phyloP scores from a whole-genome alignment of 148 eudicot genomes.

The Polygonum aviculare region DNA sequence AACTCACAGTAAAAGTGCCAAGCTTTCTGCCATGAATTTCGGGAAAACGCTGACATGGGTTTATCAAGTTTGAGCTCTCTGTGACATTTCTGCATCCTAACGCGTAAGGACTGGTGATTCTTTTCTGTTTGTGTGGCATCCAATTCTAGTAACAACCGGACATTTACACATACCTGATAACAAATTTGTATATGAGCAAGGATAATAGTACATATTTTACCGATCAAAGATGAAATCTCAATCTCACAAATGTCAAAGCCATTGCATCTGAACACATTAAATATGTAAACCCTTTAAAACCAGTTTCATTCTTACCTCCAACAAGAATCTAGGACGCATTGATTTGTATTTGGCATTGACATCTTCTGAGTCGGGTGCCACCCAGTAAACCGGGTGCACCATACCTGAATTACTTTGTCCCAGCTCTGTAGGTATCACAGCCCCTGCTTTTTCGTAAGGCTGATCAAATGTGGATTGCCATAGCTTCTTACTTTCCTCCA shows the following conservation, averaged over 20 bases:
- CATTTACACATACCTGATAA: constrained; percentile 52
- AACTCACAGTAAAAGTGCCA: constrained; percentile 80
- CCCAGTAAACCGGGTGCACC: constrained; percentile 47
- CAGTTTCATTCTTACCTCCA: constrained; percentile 51
- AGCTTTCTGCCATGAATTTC: constrained; percentile 52
- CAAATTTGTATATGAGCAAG: not conserved
- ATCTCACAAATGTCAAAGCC: not conserved
- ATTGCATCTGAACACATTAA: not conserved
- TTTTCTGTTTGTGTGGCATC: constrained; percentile 25
- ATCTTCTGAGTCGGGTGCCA: constrained; percentile 57
- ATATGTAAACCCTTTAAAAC: not conserved
- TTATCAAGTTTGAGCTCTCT: constrained; percentile 66
- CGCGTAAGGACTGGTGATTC: constrained; percentile 45
- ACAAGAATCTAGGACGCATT: constrained; percentile 62
- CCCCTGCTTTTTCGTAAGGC: constrained; percentile 93
- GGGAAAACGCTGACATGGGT: constrained; percentile 25
- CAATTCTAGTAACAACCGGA: constrained; percentile 34
- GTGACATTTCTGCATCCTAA: constrained; percentile 53
- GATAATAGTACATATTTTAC: not conserved
- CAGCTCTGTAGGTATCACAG: constrained; percentile 24
- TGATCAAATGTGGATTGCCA: constrained; percentile 76
- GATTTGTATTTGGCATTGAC: constrained; percentile 73
- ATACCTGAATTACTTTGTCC: constrained; percentile 15
- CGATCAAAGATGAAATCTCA: not conserved
- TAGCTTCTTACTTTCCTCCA: constrained; percentile 47